phyloP scores from a whole-genome alignment of 1,284 basidiomycete genomes.

The Boletus semigastroideus region DNA sequence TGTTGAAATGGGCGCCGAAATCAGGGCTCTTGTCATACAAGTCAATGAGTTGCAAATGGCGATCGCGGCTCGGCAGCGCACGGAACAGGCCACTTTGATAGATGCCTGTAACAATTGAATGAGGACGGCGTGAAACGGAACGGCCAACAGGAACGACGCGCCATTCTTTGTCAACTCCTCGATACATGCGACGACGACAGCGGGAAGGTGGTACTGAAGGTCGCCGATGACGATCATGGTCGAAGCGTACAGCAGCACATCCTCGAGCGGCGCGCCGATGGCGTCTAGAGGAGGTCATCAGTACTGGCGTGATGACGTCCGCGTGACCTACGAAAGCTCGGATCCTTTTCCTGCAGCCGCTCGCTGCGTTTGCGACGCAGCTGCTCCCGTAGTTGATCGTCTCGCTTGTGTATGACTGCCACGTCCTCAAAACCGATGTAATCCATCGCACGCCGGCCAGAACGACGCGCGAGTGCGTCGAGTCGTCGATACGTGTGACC shows the following conservation, averaged over 20 bases:
- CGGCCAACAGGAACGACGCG: constrained; percentile 19
- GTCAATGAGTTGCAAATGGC: constrained; percentile 41
- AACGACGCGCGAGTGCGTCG: constrained; percentile 27
- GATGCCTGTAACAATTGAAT: constrained; percentile 32
- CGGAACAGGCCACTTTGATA: constrained; percentile 52
- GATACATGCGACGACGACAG: constrained; percentile 53
- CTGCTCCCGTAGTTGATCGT: constrained; percentile 27
- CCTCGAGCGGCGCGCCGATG: constrained; percentile 48
- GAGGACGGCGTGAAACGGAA: neutral
- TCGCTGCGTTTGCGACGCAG: constrained; percentile 21
- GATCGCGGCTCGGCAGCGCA: constrained; percentile 35
- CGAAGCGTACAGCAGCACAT: constrained; percentile 47
- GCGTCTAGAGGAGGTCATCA: constrained; percentile 35
- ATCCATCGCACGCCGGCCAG: constrained; percentile 26
- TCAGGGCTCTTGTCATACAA: constrained; percentile 26
- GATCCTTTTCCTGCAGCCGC: constrained; percentile 22
- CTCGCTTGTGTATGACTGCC: constrained; percentile 13
- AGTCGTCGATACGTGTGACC: constrained; percentile 24
- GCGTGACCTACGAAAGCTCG: constrained; percentile 27
- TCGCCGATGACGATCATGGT: constrained; percentile 47
- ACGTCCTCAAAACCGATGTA: constrained; percentile 29
- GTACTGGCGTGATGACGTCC: neutral
- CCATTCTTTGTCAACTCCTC: constrained; percentile 62
- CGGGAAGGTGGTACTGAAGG: constrained; percentile 51
- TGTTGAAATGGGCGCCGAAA: constrained; percentile 36